phyloP scores from a whole-genome alignment of 495 filamentous ascomycete genomes.

The Penicillium bialowiezense region DNA sequence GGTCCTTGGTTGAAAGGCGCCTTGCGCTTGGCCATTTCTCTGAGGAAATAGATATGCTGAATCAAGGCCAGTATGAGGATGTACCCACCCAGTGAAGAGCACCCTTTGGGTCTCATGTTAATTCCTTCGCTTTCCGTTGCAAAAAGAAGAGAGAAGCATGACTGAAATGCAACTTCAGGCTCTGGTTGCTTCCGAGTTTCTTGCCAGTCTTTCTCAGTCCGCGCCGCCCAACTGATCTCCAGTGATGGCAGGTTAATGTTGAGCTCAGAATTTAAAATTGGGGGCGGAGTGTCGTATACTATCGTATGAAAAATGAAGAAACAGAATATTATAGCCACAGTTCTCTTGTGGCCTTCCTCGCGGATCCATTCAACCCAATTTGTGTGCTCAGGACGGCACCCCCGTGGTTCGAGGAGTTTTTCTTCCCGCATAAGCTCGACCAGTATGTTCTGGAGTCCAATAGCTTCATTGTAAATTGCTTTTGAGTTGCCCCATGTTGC shows the following conservation, averaged over 20 bases:
- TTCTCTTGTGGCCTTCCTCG: constrained; percentile 24
- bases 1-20: not conserved
- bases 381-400: not conserved
- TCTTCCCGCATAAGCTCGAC: constrained; percentile 13
- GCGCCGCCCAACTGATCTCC: no score
- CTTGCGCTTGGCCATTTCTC: constrained; percentile 1
- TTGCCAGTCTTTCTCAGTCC: constrained; percentile 22
- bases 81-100: constrained; percentile 31
- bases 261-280: constrained; percentile 29
- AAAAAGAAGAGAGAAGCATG: no score
- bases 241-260: no score
- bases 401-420: constrained; percentile 1
- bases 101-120: no score
- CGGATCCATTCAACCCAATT: constrained; percentile 26
- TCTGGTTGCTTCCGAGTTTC: not conserved
- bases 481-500: constrained; percentile 26
- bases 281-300: constrained; percentile 31
- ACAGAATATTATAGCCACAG: constrained; percentile 25
- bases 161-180: no score
- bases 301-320: constrained; percentile 33
- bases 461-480: constrained; percentile 16
- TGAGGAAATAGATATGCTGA: constrained; percentile 31
- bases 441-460: constrained; percentile 21
- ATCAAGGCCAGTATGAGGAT: constrained; percentile 32
- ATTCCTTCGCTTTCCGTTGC: no score